These are phyloP conservation scores for Globisporangium splendens DNA, from an alignment of 352 stramenopile genomes.

Conservation along the genomic window DNA sequence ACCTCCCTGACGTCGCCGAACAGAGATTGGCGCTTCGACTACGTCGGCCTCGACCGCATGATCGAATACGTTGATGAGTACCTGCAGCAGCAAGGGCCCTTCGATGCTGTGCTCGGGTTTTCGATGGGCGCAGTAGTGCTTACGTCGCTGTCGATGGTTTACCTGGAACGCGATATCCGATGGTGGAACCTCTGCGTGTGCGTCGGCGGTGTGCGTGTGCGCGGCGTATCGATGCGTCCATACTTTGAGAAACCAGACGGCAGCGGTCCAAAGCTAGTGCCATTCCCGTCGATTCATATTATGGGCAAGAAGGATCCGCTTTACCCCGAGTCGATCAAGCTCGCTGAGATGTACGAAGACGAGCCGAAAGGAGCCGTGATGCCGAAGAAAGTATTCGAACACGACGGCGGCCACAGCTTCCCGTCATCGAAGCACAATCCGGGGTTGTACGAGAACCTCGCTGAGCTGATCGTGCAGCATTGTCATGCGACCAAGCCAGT, in stretches of 20 bases:
- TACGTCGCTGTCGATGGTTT: constrained; percentile 55
- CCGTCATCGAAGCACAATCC: constrained; percentile 39
- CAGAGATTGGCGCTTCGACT: constrained; percentile 14
- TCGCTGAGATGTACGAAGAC: constrained; percentile 34
- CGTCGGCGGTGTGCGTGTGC: constrained; percentile 27
- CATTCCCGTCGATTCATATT: constrained; percentile 30
- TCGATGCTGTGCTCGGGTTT: constrained; percentile 69
- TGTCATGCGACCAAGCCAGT: too few species aligned
- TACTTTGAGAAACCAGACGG: constrained; percentile 33
- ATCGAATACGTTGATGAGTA: constrained; percentile 56
- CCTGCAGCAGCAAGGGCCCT: constrained; percentile 46
- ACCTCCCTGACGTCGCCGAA: neutral
- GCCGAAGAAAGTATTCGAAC: constrained; percentile 28
- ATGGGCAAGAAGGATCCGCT: constrained; percentile 50
- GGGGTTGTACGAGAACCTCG: constrained; percentile 35
- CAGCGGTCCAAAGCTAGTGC: constrained; percentile 16
- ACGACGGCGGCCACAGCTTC: constrained; percentile 52
- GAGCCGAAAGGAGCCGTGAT: constrained; percentile 23
- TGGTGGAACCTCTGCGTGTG: constrained; percentile 51
- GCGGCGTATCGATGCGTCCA: constrained; percentile 21
- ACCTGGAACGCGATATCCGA: constrained; percentile 27
- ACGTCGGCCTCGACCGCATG: constrained; percentile 19
- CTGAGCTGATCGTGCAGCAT: constrained; percentile 18
- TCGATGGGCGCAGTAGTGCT: constrained; percentile 72
- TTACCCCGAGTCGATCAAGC: constrained; percentile 24